Base-by-base conservation (phyloP, 768 basidiomycete species). In the Artomyces pyxidatus region DNA sequence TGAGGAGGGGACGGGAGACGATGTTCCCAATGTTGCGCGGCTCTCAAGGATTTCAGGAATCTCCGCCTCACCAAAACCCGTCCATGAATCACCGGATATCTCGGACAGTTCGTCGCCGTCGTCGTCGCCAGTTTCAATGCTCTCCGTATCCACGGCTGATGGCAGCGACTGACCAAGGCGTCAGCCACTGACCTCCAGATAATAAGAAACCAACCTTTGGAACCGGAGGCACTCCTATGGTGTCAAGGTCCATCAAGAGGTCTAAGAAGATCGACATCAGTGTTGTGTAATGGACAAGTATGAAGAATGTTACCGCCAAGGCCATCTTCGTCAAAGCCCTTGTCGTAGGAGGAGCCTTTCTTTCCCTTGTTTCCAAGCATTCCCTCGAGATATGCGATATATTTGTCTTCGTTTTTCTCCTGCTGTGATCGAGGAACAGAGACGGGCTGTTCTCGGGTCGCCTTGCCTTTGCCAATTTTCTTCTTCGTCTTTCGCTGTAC, bases 331-430 rank as follows among this genome's bases (percentile, higher is more conserved):
- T 81, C 83, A 28, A 73, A 61, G 0, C 65, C 68, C 22, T 66
- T 71, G 16, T 63, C 60, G 42, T 63, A 74, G 53, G 74, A 73
- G 45, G 70, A 67, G 49, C 70, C 64, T 39, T 68, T 63, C 46
- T 62, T 62, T 14, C 60, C 60, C 1, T 49, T 61, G 57, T 82
- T 71, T 3, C 87, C 82, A 16, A 96, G 74, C 63, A 83, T 85
- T 0, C 75, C 70, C 63, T 97, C 94, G 10, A 96, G 68, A 66
- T 86, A 83, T 0, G 81, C 75, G 38, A 97, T 96, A 60, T 94
- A 90, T 0, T 76, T 74, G 59, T 94, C 92, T 57, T 98, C 94
- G 28, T 85, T 75, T 26, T 71, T 65, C 52, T 88, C 77, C 49
- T 68, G 66, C 27, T 61, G 68, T 6, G 65, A 64, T 22, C 64